A percentile compares a stretch with the other conserved stretches of the same genome.
These are phyloP conservation scores for Psilocybe tampanensis DNA, from an alignment of 768 basidiomycete genomes.

Conservation along the genomic window DNA sequence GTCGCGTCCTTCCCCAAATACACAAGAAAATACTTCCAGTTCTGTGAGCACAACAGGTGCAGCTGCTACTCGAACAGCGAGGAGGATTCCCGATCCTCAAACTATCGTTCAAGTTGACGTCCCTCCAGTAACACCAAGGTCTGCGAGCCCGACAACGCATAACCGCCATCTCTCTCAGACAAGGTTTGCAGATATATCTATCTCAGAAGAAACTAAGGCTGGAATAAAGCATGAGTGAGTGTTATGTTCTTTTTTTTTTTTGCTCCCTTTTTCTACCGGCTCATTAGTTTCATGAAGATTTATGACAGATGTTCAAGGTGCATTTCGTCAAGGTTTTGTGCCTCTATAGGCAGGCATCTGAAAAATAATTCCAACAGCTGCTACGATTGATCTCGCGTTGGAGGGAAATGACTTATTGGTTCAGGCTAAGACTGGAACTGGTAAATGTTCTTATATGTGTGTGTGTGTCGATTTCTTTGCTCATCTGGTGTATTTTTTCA, in stretches of 20 bases:
- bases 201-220: constrained; percentile 42
- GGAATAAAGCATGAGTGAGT: constrained; percentile 47
- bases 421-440: constrained; percentile 64
- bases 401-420: constrained; percentile 47
- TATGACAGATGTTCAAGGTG: constrained; percentile 52
- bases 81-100: not conserved
- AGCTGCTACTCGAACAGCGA: not conserved
- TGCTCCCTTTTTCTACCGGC: not conserved
- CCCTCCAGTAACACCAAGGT: constrained; percentile 11
- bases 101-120: not conserved
- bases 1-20: constrained; percentile 2
- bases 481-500: not conserved
- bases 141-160: constrained; percentile 12
- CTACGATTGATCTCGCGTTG: constrained; percentile 42
- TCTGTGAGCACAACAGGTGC: not conserved
- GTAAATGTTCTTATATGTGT: constrained; percentile 30
- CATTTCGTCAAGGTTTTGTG: no score
- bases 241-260: not conserved
- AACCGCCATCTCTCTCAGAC: constrained; percentile 30
- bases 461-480: not conserved
- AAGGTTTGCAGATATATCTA: constrained; percentile 34
- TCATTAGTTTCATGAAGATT: constrained; percentile 27
- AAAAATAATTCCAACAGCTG: no score
- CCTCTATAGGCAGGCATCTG: no score
- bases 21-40: not conserved